phyloP scores from a whole-genome alignment of 78 protist genomes.

The Dictyostelium purpureum region DNA sequence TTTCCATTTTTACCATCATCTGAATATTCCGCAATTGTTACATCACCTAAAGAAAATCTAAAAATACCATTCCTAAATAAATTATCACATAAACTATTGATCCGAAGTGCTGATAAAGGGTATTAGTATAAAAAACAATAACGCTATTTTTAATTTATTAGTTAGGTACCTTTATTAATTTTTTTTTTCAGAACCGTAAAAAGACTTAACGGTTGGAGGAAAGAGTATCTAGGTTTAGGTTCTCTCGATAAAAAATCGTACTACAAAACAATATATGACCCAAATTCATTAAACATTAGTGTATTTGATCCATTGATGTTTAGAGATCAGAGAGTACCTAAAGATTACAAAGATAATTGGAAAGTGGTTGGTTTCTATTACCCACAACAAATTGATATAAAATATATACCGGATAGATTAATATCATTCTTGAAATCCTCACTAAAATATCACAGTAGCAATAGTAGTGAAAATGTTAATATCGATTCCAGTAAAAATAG shows the following conservation, averaged over 20 bases:
- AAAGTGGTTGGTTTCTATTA: not conserved
- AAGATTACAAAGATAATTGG: not conserved
- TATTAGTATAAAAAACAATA: not conserved
- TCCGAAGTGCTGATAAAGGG: not conserved
- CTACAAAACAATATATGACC: not conserved
- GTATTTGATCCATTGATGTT: not conserved
- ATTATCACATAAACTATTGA: not conserved
- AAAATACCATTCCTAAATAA: not conserved
- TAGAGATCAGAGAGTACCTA: not conserved
- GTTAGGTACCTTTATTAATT: not conserved
- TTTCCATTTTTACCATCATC: constrained; percentile 6
- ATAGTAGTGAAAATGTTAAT: no score
- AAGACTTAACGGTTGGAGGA: not conserved
- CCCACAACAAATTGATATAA: not conserved
- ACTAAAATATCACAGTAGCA: no score
- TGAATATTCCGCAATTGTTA: not conserved
- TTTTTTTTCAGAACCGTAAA: no score
- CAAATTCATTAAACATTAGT: not conserved
- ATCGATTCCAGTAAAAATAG: no score
- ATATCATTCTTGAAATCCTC: no score
- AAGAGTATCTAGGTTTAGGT: not conserved
- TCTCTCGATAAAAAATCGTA: not conserved
- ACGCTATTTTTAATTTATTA: no score
- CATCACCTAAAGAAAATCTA: not conserved
- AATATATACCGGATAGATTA: not conserved